Evolutionary conservation across 176 grass and related monocot genomes (phyloP), one percentile per base, ranked within the genome.

Genomic region (Musa beccarii): DNA sequence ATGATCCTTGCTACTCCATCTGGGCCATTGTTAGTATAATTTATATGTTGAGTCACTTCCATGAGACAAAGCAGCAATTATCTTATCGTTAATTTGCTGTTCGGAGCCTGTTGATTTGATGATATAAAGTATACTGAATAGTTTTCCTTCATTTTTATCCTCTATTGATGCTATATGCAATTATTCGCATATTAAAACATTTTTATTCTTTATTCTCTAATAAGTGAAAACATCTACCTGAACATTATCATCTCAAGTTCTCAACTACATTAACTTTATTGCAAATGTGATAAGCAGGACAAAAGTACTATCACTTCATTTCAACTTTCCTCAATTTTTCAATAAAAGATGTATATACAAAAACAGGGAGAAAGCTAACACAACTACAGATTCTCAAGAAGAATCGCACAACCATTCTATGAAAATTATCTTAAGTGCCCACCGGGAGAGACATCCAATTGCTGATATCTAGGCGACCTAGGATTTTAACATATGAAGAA

Each of bases 1-100:
- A 69, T 69, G 68, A n/a, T 10, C 0, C 9, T 50, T 20, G 19
- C 68, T 51, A 51, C 17, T 49, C 51, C 68, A 34, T 34, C 17
- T 51, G 19, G 20, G 17, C 19, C 29, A 4, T 34, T 34, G 29
- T 34, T 34, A 34, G 3, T 49, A 19, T 29, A 17, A 19, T 49
- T 25, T 51, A 52, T 55, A 54, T 14, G 52, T 66, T 9, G 76
- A 77, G 52, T 54, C 94, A 77, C 85, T 89, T 25, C 61, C 82
- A 13, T 69, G 82, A 28, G 90, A 99, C 84, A 99, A 73, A 0
- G 86, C 84, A 0, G 90, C 73, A 9, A 91, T 71, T 66, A 99
- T 75, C 77, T 99, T 94, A 54, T 91, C 95, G 51, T 89, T 99
- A 1, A 83, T 99, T 85, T 94, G 84, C 57, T 87, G 83, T 75